These are phyloP conservation scores for Arachis stenosperma DNA, from an alignment of 306 rosid genomes.

Conservation along the genomic window DNA sequence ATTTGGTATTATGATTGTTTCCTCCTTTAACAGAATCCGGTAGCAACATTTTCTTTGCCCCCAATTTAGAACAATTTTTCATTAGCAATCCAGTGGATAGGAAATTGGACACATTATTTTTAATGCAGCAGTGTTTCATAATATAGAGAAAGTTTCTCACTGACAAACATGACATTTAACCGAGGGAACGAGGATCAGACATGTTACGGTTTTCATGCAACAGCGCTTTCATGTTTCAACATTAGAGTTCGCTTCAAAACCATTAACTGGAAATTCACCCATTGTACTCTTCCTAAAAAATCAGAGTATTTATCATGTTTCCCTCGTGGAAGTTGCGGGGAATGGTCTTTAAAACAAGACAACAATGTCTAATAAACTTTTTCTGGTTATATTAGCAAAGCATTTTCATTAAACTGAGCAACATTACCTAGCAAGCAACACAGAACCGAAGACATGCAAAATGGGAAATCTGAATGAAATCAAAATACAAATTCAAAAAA, in stretches of 20 bases:
- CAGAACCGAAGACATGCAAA: slow-evolving; percentile 7
- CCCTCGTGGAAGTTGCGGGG: slow-evolving; percentile 2
- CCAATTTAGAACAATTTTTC: background rate
- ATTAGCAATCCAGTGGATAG: background rate
- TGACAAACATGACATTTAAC: slow-evolving; percentile 4
- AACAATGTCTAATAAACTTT: slow-evolving; percentile 6
- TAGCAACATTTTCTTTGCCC: slow-evolving; percentile 14
- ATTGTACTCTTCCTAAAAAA: slow-evolving; percentile 4
- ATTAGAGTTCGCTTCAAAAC: slow-evolving; percentile 17
- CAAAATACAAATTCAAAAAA: slow-evolving; percentile 20
- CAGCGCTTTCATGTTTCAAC: slow-evolving; percentile 4
- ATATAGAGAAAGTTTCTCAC: slow-evolving; percentile 18
- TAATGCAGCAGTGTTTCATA: slow-evolving; percentile 29
- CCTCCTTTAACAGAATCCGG: background rate
- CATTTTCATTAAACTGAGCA: background rate
- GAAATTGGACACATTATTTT: slow-evolving; percentile 22
- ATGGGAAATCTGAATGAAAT: slow-evolving; percentile 6
- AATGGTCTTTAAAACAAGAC: slow-evolving; percentile 14
- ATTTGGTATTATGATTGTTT: slow-evolving; percentile 16
- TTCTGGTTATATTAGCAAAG: slow-evolving; percentile 16
- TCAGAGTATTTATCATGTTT: slow-evolving; percentile 15
- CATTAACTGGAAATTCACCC: slow-evolving; percentile 21
- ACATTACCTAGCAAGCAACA: slow-evolving; percentile 21
- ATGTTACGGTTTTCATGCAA: slow-evolving; percentile 9
- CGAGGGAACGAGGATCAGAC: background rate